Evolutionary conservation across 2,329 filamentous ascomycete species (phyloP).

Genomic region (Aurifilum marmelostoma): DNA sequence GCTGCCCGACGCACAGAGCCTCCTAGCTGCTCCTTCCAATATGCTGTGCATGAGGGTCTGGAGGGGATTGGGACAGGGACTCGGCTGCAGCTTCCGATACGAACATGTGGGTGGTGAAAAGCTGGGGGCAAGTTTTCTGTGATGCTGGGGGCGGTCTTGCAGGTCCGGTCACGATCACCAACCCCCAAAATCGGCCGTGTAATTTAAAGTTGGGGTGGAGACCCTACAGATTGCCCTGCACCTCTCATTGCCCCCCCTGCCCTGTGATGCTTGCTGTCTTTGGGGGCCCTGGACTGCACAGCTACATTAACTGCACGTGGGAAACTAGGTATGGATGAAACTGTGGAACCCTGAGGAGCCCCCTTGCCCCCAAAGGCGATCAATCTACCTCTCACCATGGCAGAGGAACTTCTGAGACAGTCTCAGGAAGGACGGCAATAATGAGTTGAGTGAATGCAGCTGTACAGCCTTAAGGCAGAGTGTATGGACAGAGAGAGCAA

Average conservation of each 20-base stretch:
- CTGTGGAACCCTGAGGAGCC: neutral
- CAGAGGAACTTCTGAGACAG: neutral
- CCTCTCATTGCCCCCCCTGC: neutral
- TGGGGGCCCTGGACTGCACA: neutral
- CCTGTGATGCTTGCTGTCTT: neutral
- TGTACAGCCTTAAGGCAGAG: neutral
- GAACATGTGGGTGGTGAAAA: neutral
- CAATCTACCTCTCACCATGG: neutral
- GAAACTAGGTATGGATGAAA: neutral
- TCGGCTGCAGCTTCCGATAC: neutral
- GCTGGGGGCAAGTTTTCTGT: neutral
- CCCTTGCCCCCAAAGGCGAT: neutral
- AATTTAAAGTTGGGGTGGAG: constrained; percentile 13
- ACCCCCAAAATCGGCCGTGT: neutral
- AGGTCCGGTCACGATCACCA: neutral
- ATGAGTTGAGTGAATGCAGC: neutral
- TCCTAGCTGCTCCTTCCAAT: constrained; percentile 6
- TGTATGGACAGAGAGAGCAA: neutral
- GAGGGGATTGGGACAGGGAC: neutral
- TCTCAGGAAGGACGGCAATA: neutral
- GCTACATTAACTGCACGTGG: neutral
- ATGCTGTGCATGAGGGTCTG: neutral
- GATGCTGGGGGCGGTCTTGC: neutral
- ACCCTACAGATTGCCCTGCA: constrained; percentile 7
- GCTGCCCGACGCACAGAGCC: neutral